Base-by-base conservation (phyloP, 2,329 filamentous ascomycete species). In the Teratosphaeriaceae sp. region DNA sequence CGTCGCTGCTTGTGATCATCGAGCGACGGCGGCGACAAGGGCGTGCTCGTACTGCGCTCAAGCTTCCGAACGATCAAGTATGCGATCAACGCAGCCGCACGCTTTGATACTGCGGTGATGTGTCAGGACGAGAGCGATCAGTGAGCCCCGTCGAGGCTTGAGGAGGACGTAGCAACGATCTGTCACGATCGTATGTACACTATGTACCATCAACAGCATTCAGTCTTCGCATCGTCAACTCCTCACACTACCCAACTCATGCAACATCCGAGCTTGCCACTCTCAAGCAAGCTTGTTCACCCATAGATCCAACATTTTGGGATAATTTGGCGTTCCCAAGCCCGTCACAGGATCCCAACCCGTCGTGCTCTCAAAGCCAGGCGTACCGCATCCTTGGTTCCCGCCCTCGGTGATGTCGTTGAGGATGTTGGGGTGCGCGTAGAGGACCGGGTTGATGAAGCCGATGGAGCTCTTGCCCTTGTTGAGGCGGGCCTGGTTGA, bases 401-500 rank as follows among this genome's bases (percentile, higher is more conserved):
- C 48, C 36, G 19, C 50, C 51, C 23, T 50, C 48, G n/a, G 31
- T 45, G 33, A 56, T 53, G 40, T 56, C 54, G 30, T 54, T 51
- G 19, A 57, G 42, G 7, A 52, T 48, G 18, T 44, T 26, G 8
- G 54, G 54, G 42, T 55, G 62, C 2, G 65, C 22, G 40, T 60
- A 60, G 1, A 59, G 39, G 2, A 47, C 46, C 5, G 56, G 54
- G 44, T 59, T 59, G 12, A 67, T 41, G 44, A 70, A 69, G 9
- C 68, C 68, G 7, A 70, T 55, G 13, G 58, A 47, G 12, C 57
- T 50, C 55, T 69, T 70, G 19, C 65, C 65, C 12, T 44, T 35
- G 26, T 57, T 49, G 24, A 60, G 41, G 15, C 66, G 51, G n/a
- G 57, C 65, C 44, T 69, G 60, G 42, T 70, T 70, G 52, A 70